Percentiles rank a stretch among this genome's conserved stretches.
phyloP scores from a whole-genome alignment of 1,139 yeast species.

The Sugiyamaella grinbergsii region DNA sequence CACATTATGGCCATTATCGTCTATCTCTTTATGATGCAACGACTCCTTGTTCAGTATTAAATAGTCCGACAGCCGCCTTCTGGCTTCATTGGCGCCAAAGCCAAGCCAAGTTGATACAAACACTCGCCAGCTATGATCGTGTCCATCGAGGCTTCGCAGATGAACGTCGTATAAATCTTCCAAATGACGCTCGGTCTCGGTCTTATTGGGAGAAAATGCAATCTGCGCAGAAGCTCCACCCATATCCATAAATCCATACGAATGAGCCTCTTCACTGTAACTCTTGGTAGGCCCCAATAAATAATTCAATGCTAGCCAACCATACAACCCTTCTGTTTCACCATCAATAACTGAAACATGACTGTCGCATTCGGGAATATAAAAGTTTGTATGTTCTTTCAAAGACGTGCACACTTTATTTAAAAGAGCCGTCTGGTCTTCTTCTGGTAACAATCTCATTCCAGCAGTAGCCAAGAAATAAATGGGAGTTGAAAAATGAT shows the following conservation, averaged over 20 bases:
- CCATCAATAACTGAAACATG: constrained; percentile 73
- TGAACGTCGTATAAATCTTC: constrained; percentile 57
- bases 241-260: constrained; percentile 76
- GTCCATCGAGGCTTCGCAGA: constrained; percentile 48
- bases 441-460: constrained; percentile 64
- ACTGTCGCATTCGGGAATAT: constrained; percentile 49
- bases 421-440: constrained; percentile 56
- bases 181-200: constrained; percentile 56
- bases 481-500: constrained; percentile 69
- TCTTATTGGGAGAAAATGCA: constrained; percentile 66
- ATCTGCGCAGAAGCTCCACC: constrained; percentile 86
- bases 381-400: constrained; percentile 55
- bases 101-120: constrained; percentile 78
- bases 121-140: constrained; percentile 50
- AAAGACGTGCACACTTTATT: constrained; percentile 57
- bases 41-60: constrained; percentile 27
- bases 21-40: constrained; percentile 23
- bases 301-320: constrained; percentile 77
- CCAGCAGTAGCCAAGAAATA: constrained; percentile 86
- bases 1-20: neutral
- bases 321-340: constrained; percentile 75
- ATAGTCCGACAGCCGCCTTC: constrained; percentile 50
- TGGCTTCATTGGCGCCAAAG: constrained; percentile 76
- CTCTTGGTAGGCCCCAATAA: constrained; percentile 49
- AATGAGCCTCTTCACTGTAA: constrained; percentile 45